Evolutionary conservation across 495 filamentous ascomycete genomes (phyloP).

Genomic region (Massariosphaeria phaeospora): DNA sequence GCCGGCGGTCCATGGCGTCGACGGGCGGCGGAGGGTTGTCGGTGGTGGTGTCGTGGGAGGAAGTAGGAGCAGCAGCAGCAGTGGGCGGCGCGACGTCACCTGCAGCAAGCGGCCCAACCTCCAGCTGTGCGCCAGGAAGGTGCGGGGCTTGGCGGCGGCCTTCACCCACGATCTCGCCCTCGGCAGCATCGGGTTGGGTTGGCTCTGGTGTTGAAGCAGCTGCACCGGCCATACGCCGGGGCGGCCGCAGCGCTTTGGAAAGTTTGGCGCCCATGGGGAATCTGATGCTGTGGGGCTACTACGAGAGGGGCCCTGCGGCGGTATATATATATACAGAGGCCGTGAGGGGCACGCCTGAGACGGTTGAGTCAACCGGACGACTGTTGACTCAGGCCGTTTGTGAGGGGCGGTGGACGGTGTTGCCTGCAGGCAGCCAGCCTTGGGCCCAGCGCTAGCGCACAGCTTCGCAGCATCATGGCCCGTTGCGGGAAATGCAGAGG

Average conservation of each 20-base stretch:
- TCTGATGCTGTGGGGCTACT: background rate
- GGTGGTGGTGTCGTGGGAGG: background rate
- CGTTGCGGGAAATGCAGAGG: too few species aligned
- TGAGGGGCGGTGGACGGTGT: background rate
- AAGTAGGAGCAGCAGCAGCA: background rate
- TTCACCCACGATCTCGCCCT: background rate
- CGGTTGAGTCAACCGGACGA: slow-evolving; percentile 2
- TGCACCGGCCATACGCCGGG: background rate
- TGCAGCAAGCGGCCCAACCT: background rate
- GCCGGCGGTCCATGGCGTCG: background rate
- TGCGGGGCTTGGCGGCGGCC: background rate
- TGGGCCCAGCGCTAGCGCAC: too few species aligned
- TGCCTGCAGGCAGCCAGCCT: slow-evolving; percentile 13
- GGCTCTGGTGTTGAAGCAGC: background rate
- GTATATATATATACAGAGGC: background rate
- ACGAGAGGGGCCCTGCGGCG: background rate
- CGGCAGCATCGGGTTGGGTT: background rate
- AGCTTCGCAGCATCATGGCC: too few species aligned
- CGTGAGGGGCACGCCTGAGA: background rate
- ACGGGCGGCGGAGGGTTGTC: background rate
- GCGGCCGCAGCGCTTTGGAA: slow-evolving; percentile 15
- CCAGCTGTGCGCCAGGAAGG: background rate
- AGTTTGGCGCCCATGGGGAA: slow-evolving; percentile 15
- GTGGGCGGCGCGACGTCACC: background rate
- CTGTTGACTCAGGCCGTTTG: slow-evolving; percentile 5